Conservation (phyloP, 257 asterid species). For the Nicotiana attenuata region DNA sequence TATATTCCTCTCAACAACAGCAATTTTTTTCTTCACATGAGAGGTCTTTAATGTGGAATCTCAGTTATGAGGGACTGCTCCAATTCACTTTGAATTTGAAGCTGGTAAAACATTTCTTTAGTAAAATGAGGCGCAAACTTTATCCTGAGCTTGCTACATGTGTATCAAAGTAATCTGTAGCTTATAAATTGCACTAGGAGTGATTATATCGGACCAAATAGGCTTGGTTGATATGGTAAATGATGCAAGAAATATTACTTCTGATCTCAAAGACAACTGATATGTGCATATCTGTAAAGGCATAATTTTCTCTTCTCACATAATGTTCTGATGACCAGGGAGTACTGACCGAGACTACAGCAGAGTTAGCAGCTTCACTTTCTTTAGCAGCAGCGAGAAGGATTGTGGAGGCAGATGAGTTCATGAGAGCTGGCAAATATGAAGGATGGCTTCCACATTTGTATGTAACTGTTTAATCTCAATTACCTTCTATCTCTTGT, state of each 20-base stretch:
- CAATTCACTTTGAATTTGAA: background rate
- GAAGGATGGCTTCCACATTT: constrained; percentile 99
- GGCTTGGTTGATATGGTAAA: background rate
- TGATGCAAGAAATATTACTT: background rate
- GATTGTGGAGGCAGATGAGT: constrained; percentile 94
- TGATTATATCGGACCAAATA: background rate
- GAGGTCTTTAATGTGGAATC: background rate
- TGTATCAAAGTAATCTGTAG: background rate
- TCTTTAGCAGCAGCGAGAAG: constrained; percentile 88
- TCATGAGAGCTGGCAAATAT: constrained; percentile 90
- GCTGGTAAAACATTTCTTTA: background rate
- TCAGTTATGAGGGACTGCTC: background rate
- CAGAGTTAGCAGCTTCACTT: constrained; percentile 94
- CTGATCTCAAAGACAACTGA: background rate
- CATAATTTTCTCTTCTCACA: background rate
- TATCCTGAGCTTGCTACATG: background rate
- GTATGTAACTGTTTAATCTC: constrained; percentile 31
- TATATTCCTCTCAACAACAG: background rate
- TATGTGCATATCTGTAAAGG: background rate
- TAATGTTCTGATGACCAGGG: constrained; percentile 40
- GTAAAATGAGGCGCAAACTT: background rate
- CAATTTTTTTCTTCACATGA: background rate
- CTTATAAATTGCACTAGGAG: background rate
- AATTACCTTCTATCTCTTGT: background rate
- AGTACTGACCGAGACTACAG: constrained; percentile 93